Base-by-base conservation (phyloP, 2,329 filamentous ascomycete genomes). In the Aureobasidium musti region DNA sequence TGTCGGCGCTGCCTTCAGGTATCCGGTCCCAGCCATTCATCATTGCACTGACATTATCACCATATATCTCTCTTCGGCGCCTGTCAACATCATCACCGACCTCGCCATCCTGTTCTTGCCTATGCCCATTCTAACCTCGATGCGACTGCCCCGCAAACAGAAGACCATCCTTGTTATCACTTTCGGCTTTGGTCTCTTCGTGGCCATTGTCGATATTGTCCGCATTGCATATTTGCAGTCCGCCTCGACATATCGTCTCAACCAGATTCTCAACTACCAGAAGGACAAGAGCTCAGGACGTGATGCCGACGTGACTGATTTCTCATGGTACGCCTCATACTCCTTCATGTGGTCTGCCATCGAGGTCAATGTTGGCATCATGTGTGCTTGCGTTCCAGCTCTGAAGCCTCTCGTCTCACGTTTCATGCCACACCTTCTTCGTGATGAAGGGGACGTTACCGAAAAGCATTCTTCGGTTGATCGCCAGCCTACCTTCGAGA, bases 311-410 rank as follows among this genome's bases (percentile, higher is more conserved):
- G 73, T 76, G 11, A 80, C 79, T 10, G 84, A 87, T 69, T 84
- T 86, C 68, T 82, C 82, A 43, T 87, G 83, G 88, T 92, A 94
- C 74, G 91, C 91, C 0, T 91, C 91, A 0, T 79, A 92, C 5
- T 91, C 91, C 0, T 89, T 96, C 74, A 94, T 97, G 91, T 98
- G 93, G 94, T 94, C 91, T 19, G 90, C 89, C 14, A 87, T 97
- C 64, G 93, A 97, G 77, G 92, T 97, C 73, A 95, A 96, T 70
- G 82, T 96, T 1, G 93, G 92, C 21, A 92, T 97, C 71, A 89
- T 92, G 70, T 96, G 91, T 74, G 93, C 90, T 49, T 97, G 92
- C 72, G 90, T 97, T n/a, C 94, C 94, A 10, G 94, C 90, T 0
- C 80, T 97, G 69, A 97, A 97, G 75, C 93, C 94, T 1, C 81